A percentile compares a stretch with the other conserved stretches of the same genome.
Conservation (phyloP, 164 flowering plant genomes). For the Pachysandra terminalis region DNA sequence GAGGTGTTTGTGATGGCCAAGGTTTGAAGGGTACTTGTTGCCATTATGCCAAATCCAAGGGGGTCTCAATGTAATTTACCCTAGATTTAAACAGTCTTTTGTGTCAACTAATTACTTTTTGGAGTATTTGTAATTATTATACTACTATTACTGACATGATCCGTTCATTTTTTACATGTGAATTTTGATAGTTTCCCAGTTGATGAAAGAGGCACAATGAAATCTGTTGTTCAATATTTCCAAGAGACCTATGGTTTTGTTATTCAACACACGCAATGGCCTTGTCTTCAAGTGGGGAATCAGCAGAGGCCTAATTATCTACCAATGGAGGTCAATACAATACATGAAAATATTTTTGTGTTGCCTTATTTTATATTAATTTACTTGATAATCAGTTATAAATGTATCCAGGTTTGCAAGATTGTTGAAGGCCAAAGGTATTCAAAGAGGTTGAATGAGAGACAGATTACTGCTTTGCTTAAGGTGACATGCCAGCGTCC, state of each 20-base stretch:
- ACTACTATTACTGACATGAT: background rate
- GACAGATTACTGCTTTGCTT: constrained; percentile 68
- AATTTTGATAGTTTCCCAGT: constrained; percentile 54
- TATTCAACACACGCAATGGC: constrained; percentile 82
- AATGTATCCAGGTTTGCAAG: constrained; percentile 61
- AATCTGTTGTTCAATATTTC: constrained; percentile 88
- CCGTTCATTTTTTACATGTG: background rate
- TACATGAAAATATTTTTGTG: background rate
- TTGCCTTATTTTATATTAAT: background rate
- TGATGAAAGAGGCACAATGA: constrained; percentile 79
- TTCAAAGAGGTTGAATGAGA: constrained; percentile 69
- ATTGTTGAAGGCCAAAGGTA: constrained; percentile 90
- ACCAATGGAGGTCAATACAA: constrained; percentile 82
- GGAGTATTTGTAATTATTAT: background rate
- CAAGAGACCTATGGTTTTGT: constrained; percentile 78
- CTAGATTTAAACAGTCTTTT: too few relatives aligned
- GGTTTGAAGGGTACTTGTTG: too few relatives aligned
- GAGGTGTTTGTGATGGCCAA: too few relatives aligned
- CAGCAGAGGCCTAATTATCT: constrained; percentile 83
- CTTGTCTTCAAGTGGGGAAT: constrained; percentile 98
- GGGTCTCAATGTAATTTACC: too few relatives aligned
- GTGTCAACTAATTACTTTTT: too few relatives aligned
- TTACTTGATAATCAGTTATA: constrained; percentile 4
- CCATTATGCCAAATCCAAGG: too few relatives aligned
- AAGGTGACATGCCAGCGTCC: constrained; percentile 87